Evolutionary conservation across 441 rosid species (phyloP).

Genomic region (Aleurites moluccanus): DNA sequence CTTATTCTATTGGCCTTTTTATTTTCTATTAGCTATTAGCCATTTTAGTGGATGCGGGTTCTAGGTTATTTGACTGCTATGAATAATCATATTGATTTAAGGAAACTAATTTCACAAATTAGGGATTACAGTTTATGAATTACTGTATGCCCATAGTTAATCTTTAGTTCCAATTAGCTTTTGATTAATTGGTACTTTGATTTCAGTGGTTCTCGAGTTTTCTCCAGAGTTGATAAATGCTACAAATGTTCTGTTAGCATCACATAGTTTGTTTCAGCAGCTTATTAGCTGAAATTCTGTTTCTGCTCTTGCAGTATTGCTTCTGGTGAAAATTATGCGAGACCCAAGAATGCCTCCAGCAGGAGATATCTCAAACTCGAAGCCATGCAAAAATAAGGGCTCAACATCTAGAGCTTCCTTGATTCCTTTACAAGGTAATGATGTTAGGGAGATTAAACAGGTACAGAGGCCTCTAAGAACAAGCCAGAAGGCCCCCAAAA

Average conservation of each 20-base stretch:
- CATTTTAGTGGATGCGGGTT: no score
- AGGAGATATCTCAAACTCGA: conserved; percentile 40
- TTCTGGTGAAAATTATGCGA: conserved; percentile 42
- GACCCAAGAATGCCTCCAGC: conserved; percentile 47
- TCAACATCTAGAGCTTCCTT: conserved; percentile 36
- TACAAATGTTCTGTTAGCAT: not conserved
- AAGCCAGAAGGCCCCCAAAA: conserved; percentile 43
- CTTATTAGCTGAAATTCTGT: conserved; percentile 4
- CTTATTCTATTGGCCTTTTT: no score
- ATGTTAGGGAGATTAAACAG: conserved; percentile 31
- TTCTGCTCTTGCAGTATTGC: conserved; percentile 7
- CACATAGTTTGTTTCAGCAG: not conserved
- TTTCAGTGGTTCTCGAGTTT: no score
- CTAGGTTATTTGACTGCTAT: no score
- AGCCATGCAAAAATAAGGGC: conserved; percentile 51
- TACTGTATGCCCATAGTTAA: no score
- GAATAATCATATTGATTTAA: no score
- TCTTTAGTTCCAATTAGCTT: no score
- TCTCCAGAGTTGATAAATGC: no score
- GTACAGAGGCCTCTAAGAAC: conserved; percentile 30
- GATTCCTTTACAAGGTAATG: conserved; percentile 40
- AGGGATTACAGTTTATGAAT: no score
- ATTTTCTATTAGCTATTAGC: no score
- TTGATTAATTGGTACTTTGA: no score
- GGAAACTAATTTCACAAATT: no score